Percentiles rank a stretch among this genome's conserved stretches.
Evolutionary conservation across 768 basidiomycete genomes (phyloP).

Genomic region (Boletellus ananas): DNA sequence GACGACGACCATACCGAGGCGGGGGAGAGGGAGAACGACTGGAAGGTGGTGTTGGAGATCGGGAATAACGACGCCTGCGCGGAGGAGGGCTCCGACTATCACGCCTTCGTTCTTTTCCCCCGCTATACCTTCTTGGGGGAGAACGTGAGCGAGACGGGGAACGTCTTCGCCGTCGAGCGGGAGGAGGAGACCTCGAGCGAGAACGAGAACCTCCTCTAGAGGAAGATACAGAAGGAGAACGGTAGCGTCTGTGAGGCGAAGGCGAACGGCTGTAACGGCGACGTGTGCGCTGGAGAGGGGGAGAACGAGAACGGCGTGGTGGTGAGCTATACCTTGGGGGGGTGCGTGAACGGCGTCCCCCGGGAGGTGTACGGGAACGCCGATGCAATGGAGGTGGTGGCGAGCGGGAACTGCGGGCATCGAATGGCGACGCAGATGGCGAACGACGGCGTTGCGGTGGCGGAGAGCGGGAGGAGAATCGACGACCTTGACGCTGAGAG

Average conservation of each 20-base stretch:
- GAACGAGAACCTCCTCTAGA: conserved; percentile 38
- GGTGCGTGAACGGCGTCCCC: conserved; percentile 32
- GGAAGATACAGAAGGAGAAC: conserved; percentile 34
- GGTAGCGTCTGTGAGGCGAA: conserved; percentile 24
- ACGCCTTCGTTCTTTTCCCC: conserved; percentile 22
- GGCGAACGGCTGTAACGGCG: conserved; percentile 28
- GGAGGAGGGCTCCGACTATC: conserved; percentile 33
- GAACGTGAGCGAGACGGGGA: conserved; percentile 29
- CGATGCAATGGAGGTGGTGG: conserved; percentile 31
- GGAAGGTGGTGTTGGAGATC: conserved; percentile 49
- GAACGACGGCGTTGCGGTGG: conserved; percentile 50
- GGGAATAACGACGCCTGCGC: conserved; percentile 41
- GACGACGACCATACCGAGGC: conserved; percentile 41
- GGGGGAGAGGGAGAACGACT: conserved; percentile 34
- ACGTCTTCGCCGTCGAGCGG: conserved; percentile 37
- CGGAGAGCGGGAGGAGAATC: conserved; percentile 41
- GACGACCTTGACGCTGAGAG: conserved; percentile 43
- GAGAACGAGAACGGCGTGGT: conserved; percentile 37
- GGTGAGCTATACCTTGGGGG: conserved; percentile 31
- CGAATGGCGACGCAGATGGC: conserved; percentile 34
- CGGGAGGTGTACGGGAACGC: conserved; percentile 39
- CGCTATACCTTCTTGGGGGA: conserved; percentile 22
- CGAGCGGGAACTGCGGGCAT: conserved; percentile 39
- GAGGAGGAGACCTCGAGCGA: conserved; percentile 42
- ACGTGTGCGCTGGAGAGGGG: conserved; percentile 23